These are phyloP conservation scores for Jaapia argillacea DNA, from an alignment of 768 basidiomycete genomes.

Conservation along the genomic window DNA sequence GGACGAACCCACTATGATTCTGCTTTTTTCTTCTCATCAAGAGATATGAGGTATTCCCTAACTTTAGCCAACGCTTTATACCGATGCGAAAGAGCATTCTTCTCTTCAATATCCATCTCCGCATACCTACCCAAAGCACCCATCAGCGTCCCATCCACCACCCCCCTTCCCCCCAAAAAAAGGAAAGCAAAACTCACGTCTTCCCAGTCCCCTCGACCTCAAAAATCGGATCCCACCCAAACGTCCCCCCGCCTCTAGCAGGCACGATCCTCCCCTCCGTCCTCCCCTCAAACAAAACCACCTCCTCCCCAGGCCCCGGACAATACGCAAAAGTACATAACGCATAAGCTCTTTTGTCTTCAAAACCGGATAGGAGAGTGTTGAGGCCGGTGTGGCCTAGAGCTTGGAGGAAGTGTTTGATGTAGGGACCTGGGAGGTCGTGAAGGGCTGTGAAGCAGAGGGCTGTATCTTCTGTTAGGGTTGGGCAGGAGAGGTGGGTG, in stretches of 20 bases:
- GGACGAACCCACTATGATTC: too few relatives aligned
- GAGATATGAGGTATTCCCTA: constrained; percentile 29
- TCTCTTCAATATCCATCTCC: constrained; percentile 54
- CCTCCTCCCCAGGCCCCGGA: constrained; percentile 69
- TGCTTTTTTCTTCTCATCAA: too few relatives aligned
- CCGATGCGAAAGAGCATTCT: constrained; percentile 59
- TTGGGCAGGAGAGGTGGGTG: constrained; percentile 25
- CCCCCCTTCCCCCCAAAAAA: too few relatives aligned
- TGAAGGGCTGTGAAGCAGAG: constrained; percentile 83
- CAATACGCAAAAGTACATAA: constrained; percentile 96
- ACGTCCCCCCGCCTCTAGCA: constrained; percentile 63
- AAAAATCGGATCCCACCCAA: constrained; percentile 91
- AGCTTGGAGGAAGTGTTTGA: constrained; percentile 82
- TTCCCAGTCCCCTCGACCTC: constrained; percentile 64
- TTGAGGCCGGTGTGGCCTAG: constrained; percentile 86
- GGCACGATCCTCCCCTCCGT: constrained; percentile 89
- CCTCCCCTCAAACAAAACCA: constrained; percentile 76
- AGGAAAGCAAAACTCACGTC: constrained; percentile 44
- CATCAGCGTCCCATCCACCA: neutral
- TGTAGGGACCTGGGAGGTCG: constrained; percentile 94
- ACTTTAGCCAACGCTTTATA: constrained; percentile 55
- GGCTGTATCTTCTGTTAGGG: constrained; percentile 89
- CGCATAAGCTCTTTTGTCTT: constrained; percentile 73
- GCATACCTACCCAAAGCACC: constrained; percentile 35
- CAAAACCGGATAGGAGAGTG: constrained; percentile 68